These are phyloP conservation scores for Potentilla sterilis DNA, from an alignment of 306 rosid species.

Conservation along the genomic window DNA sequence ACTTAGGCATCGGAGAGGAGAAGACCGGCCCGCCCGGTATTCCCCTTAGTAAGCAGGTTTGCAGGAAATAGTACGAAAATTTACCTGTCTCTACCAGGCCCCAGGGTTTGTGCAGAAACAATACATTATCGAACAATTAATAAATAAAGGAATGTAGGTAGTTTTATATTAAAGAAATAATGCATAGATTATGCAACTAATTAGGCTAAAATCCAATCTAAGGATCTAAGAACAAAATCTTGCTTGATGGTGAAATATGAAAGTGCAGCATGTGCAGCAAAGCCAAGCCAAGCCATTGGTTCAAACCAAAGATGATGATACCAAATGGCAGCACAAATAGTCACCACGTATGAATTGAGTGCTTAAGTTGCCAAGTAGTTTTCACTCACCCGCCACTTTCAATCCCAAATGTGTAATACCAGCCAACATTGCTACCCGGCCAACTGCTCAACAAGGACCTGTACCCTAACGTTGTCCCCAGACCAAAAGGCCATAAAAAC, in stretches of 20 bases:
- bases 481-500: slow-evolving; percentile 11
- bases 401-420: slow-evolving; percentile 13
- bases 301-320: slow-evolving; percentile 37
- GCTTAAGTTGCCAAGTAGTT: slow-evolving; percentile 48
- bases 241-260: slow-evolving; percentile 39
- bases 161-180: neutral
- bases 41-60: no score
- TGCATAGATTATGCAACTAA: slow-evolving; percentile 30
- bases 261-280: slow-evolving; percentile 45
- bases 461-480: slow-evolving; percentile 33
- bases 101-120: no score
- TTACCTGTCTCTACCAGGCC: no score
- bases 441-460: slow-evolving; percentile 48
- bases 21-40: no score
- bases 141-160: neutral
- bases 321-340: slow-evolving; percentile 26
- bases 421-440: slow-evolving; percentile 48
- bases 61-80: no score
- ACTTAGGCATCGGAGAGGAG: no score
- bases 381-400: slow-evolving; percentile 38
- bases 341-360: slow-evolving; percentile 28
- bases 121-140: neutral
- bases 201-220: slow-evolving; percentile 8
- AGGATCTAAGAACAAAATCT: neutral
- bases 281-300: slow-evolving; percentile 24